phyloP scores from a whole-genome alignment of 208 protist genomes.

The Zelonia costaricensis region DNA sequence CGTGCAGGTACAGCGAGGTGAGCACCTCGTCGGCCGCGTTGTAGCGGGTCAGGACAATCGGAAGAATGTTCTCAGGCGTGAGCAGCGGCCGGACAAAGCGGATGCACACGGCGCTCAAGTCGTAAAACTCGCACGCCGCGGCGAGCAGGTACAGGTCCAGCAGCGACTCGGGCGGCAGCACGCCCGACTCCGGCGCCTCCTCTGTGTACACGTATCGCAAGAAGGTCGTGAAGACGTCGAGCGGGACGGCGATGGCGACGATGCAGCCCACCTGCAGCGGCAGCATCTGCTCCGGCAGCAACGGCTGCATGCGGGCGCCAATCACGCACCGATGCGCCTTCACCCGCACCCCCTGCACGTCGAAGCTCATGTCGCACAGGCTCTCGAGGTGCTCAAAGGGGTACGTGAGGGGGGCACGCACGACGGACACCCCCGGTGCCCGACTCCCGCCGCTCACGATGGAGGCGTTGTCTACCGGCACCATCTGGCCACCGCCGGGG shows the following conservation, averaged over 20 bases:
- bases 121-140: slow-evolving; percentile 82
- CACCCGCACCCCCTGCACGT: slow-evolving; percentile 77
- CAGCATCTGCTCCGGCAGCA: slow-evolving; percentile 78
- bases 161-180: slow-evolving; percentile 73
- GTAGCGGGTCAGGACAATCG: slow-evolving; percentile 82
- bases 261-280: slow-evolving; percentile 80
- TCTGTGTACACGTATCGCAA: slow-evolving; percentile 89
- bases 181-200: slow-evolving; percentile 75
- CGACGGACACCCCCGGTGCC: slow-evolving; percentile 11
- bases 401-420: slow-evolving; percentile 67
- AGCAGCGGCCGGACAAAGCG: slow-evolving; percentile 73
- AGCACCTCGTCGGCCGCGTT: slow-evolving; percentile 87
- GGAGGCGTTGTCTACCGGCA: slow-evolving; percentile 20
- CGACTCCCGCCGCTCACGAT: slow-evolving; percentile 3
- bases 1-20: slow-evolving; percentile 78
- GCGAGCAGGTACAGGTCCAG: slow-evolving; percentile 85
- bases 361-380: slow-evolving; percentile 88
- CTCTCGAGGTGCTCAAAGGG: slow-evolving; percentile 82
- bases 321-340: slow-evolving; percentile 91
- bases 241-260: slow-evolving; percentile 71
- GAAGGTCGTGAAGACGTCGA: slow-evolving; percentile 85
- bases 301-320: slow-evolving; percentile 72
- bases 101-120: slow-evolving; percentile 72
- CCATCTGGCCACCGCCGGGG: slow-evolving; percentile 22
- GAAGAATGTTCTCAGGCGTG: slow-evolving; percentile 81